phyloP scores from a whole-genome alignment of 345 rosid genomes.

The Draba incana region DNA sequence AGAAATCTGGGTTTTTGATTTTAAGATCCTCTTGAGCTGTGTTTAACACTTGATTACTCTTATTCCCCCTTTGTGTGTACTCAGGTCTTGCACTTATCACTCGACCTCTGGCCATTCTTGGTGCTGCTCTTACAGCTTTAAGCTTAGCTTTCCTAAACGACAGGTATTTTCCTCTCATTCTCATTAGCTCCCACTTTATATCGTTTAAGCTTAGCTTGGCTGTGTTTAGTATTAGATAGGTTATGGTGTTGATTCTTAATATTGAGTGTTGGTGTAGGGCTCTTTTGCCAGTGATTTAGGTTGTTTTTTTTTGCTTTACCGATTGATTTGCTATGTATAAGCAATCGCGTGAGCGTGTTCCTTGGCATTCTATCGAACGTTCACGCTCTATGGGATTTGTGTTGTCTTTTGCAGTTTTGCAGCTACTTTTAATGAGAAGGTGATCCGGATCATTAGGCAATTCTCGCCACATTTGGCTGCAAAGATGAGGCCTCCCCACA shows the following conservation, averaged over 20 bases:
- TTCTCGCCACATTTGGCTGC: slow-evolving; percentile 96
- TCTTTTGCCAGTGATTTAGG: too few species aligned
- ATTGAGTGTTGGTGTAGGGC: too few species aligned
- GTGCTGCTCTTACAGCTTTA: slow-evolving; percentile 43
- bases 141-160: slow-evolving; percentile 47
- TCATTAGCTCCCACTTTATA: neutral
- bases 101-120: slow-evolving; percentile 38
- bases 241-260: neutral
- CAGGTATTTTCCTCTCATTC: slow-evolving; percentile 29
- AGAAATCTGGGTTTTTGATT: slow-evolving; percentile 9
- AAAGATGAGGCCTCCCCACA: slow-evolving; percentile 94
- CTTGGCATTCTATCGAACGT: neutral
- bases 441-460: slow-evolving; percentile 79
- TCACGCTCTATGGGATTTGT: neutral
- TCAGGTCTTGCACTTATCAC: slow-evolving; percentile 45
- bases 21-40: slow-evolving; percentile 16
- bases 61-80: neutral
- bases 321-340: slow-evolving; percentile 6
- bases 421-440: slow-evolving; percentile 83
- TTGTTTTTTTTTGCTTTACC: neutral
- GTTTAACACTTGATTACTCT: neutral
- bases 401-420: slow-evolving; percentile 68
- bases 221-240: slow-evolving; percentile 9
- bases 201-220: neutral
- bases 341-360: neutral